phyloP scores from a whole-genome alignment of 2,329 filamentous ascomycete species.

The Fonsecaea multimorphosa region DNA sequence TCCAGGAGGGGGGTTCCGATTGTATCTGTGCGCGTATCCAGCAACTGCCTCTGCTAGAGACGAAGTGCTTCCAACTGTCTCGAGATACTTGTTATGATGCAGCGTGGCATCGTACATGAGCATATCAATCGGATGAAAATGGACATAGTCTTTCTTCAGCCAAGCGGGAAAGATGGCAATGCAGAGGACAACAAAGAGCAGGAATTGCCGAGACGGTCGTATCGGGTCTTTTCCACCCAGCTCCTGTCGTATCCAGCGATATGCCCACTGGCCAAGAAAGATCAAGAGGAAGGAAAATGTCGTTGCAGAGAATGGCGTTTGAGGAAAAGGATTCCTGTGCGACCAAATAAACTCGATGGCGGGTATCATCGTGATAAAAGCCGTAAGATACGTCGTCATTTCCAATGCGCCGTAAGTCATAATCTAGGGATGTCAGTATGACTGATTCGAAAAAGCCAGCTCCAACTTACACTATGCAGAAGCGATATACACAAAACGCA shows the following conservation, averaged over 20 bases:
- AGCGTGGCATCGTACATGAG: conserved; percentile 59
- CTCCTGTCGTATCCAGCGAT: conserved; percentile 33
- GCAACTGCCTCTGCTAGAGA: conserved; percentile 57
- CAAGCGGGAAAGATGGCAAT: conserved; percentile 50
- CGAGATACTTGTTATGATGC: conserved; percentile 57
- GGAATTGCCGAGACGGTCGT: conserved; percentile 19
- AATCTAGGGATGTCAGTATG: conserved; percentile 35
- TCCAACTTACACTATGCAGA: conserved; percentile 49
- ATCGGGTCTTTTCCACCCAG: conserved; percentile 30
- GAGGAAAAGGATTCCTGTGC: conserved; percentile 37
- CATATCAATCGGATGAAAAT: conserved; percentile 61
- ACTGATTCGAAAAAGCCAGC: neutral
- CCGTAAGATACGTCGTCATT: conserved; percentile 34
- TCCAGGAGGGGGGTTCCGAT: conserved; percentile 62
- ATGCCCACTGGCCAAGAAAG: conserved; percentile 33
- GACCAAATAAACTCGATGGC: conserved; percentile 37
- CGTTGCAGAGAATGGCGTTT: conserved; percentile 27
- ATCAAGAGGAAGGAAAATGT: conserved; percentile 37
- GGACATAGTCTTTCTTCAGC: conserved; percentile 48
- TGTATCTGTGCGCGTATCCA: conserved; percentile 60
- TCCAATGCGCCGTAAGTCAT: conserved; percentile 35
- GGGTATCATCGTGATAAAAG: conserved; percentile 36
- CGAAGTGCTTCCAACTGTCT: conserved; percentile 55
- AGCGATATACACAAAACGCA: conserved; percentile 46
- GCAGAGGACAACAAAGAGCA: conserved; percentile 47